A percentile compares a stretch with the other conserved stretches of the same genome.
These are phyloP conservation scores for Ganoderma boninense DNA, from an alignment of 1,284 basidiomycete genomes.

Conservation along the genomic window DNA sequence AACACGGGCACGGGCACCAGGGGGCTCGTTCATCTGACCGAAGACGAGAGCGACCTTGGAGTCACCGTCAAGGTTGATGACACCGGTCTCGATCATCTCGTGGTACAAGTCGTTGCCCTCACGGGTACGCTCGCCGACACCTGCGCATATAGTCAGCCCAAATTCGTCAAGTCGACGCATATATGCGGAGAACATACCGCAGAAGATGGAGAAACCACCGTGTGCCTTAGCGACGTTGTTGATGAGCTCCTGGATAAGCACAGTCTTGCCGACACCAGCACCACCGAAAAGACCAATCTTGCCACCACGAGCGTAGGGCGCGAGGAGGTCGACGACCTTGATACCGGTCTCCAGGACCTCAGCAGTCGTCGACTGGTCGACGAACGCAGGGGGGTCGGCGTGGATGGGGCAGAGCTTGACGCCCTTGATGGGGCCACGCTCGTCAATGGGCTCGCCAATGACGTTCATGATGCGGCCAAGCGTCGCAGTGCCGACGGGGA, in stretches of 20 bases:
- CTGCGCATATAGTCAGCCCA: constrained; percentile 46
- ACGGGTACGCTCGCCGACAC: constrained; percentile 99
- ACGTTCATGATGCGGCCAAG: constrained; percentile 99
- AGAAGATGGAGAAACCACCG: constrained; percentile 99
- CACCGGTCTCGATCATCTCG: constrained; percentile 99
- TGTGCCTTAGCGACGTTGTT: constrained; percentile 99
- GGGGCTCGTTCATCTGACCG: constrained; percentile 99
- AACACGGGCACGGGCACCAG: constrained; percentile 99
- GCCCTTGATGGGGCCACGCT: constrained; percentile 98
- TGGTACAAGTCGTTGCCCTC: constrained; percentile 99
- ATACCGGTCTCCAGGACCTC: constrained; percentile 99
- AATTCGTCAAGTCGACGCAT: not conserved
- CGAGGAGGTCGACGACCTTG: constrained; percentile 99
- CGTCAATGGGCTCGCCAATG: constrained; percentile 99
- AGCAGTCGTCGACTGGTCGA: constrained; percentile 97
- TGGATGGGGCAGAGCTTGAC: constrained; percentile 93
- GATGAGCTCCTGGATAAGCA: constrained; percentile 98
- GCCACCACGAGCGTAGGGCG: constrained; percentile 99
- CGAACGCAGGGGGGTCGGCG: constrained; percentile 95
- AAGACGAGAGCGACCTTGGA: constrained; percentile 99
- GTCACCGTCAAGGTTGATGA: constrained; percentile 98
- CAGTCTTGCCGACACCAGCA: constrained; percentile 99
- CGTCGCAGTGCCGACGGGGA: constrained; percentile 93
- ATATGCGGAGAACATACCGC: constrained; percentile 64
- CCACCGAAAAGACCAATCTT: constrained; percentile 99